Percentiles rank a stretch among this genome's conserved stretches.
These are phyloP conservation scores for Candida ovalis DNA, from an alignment of 805 yeast species.

Conservation along the genomic window DNA sequence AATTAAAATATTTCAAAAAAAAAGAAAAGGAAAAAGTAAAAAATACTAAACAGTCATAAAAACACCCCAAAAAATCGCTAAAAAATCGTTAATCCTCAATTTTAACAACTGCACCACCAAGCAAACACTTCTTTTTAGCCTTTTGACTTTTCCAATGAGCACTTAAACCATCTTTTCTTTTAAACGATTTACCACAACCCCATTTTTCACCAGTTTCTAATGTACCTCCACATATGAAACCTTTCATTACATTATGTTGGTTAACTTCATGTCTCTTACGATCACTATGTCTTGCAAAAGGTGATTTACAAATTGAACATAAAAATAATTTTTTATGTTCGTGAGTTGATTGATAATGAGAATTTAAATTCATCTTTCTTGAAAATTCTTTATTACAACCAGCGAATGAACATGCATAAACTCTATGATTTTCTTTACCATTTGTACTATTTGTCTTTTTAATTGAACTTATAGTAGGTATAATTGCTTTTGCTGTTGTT, in stretches of 20 bases:
- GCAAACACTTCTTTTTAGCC: conserved; percentile 31
- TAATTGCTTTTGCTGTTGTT: neutral
- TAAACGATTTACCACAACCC: conserved; percentile 35
- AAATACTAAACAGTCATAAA: neutral
- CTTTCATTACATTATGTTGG: conserved; percentile 23
- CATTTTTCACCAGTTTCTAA: conserved; percentile 27
- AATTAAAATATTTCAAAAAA: too few relatives aligned
- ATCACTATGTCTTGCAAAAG: conserved; percentile 34
- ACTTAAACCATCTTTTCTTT: conserved; percentile 33
- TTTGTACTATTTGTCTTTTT: neutral
- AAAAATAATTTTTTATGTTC: conserved; percentile 32
- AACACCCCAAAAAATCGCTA: neutral
- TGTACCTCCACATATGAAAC: conserved; percentile 29
- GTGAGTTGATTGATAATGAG: conserved; percentile 32
- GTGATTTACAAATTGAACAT: conserved; percentile 27
- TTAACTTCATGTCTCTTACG: conserved; percentile 32
- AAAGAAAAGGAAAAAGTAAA: neutral
- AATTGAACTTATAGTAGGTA: neutral
- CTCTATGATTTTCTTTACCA: conserved; percentile 14
- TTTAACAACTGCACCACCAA: neutral
- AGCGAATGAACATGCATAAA: conserved; percentile 24
- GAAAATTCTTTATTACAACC: conserved; percentile 31
- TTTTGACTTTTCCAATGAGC: conserved; percentile 35
- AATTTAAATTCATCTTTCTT: conserved; percentile 31
- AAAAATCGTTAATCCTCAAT: neutral